phyloP scores from a whole-genome alignment of 495 filamentous ascomycete species.

The Aspergillus coremiiformis region DNA sequence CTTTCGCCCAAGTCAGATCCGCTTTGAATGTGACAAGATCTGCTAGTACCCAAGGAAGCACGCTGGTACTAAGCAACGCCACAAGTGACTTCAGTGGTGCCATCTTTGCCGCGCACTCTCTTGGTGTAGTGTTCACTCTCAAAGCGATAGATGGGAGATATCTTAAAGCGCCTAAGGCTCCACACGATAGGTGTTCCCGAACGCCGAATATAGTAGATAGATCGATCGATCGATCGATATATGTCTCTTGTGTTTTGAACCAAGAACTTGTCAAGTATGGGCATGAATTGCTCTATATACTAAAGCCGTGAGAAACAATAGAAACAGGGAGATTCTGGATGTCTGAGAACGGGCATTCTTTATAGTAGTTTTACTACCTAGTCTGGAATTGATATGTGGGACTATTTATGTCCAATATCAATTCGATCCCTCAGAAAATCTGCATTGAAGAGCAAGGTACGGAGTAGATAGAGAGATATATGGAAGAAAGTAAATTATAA shows the following conservation, averaged over 20 bases:
- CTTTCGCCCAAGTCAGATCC: neutral
- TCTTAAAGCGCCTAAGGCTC: neutral
- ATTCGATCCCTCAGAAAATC: no score
- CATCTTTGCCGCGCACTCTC: neutral
- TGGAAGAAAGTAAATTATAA: no score
- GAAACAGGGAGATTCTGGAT: neutral
- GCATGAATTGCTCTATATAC: neutral
- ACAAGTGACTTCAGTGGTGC: neutral
- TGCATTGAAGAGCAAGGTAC: no score
- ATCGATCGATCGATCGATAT: no score
- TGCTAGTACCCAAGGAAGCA: neutral
- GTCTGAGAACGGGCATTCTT: neutral
- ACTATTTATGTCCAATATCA: no score
- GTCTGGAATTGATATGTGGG: neutral
- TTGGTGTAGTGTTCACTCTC: neutral
- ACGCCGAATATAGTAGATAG: no score
- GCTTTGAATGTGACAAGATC: neutral
- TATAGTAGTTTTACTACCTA: neutral
- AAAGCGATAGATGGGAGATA: neutral
- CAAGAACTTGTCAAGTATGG: neutral
- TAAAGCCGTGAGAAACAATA: neutral
- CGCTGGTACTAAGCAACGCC: neutral
- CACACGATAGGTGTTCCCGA: neutral
- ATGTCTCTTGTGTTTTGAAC: neutral
- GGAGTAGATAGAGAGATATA: no score